Percentiles rank a stretch among this genome's conserved stretches.
These are phyloP conservation scores for Dicorynia guianensis DNA, from an alignment of 306 rosid genomes.

Conservation along the genomic window DNA sequence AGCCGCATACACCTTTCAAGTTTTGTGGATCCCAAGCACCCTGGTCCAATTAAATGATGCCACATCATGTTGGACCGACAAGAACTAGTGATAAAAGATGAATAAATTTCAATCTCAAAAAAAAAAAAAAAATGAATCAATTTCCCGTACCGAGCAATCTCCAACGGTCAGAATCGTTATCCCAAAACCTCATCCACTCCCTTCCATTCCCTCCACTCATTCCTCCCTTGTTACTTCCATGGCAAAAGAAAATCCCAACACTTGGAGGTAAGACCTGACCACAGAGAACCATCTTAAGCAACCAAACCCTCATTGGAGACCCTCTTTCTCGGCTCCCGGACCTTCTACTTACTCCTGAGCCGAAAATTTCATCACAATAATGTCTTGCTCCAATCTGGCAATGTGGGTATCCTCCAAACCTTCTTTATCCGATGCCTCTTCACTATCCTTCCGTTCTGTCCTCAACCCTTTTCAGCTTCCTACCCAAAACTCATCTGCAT, in stretches of 20 bases:
- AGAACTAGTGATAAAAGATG: not conserved
- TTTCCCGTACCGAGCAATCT: not conserved
- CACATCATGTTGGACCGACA: constrained; percentile 44
- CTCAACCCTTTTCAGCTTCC: constrained; percentile 75
- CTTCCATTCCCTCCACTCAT: constrained; percentile 53
- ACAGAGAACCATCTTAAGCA: constrained; percentile 16
- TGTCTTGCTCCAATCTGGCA: constrained; percentile 62
- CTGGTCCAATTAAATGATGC: not conserved
- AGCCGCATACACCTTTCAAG: constrained; percentile 40
- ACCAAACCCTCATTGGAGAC: constrained; percentile 15
- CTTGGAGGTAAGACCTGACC: constrained; percentile 42
- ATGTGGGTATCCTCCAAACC: constrained; percentile 63
- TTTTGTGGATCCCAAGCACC: not conserved
- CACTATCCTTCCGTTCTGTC: constrained; percentile 66
- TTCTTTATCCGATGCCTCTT: constrained; percentile 67
- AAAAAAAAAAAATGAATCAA: constrained; percentile 2
- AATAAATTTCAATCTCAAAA: not conserved
- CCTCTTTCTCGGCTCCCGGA: constrained; percentile 38
- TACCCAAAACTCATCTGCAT: constrained; percentile 48
- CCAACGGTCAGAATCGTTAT: constrained; percentile 49
- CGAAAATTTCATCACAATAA: constrained; percentile 7
- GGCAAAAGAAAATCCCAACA: constrained; percentile 30
- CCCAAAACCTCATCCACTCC: constrained; percentile 54
- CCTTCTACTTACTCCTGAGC: not conserved
- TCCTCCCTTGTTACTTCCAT: constrained; percentile 34